Evolutionary conservation across 495 filamentous ascomycete species (phyloP), one percentile per base, ranked within the genome.

Genomic region (Podospora conica): DNA sequence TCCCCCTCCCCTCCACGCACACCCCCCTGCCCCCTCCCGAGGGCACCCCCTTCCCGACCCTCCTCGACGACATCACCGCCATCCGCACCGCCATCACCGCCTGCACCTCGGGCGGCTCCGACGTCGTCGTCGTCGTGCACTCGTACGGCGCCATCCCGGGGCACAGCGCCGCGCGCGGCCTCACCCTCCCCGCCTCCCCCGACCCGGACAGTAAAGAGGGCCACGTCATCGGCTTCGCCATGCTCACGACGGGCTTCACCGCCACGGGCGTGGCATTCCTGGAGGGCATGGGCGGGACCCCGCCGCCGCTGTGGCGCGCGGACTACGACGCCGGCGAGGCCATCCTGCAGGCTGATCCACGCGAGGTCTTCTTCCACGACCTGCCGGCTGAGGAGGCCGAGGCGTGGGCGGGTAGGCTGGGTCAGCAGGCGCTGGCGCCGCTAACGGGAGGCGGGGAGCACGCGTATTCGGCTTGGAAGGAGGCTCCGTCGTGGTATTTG

Each of bases 141-240:
- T 82, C 81, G 48, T 86, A 84, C 75, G 76, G 83, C 28, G 84
- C 84, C 6, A 64, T 82, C 11, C 80, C 84, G 0, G 82, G 80
- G 9, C 78, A 73, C 40, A n/a, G 15, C 15, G 40, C 40, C 40
- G 40, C 33, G 68, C 82, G 79, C 60, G 81, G 77, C 18, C 66
- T 74, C 11, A 59, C 69, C 11, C 22, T 20, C 6, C 27, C 53
- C 1, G 9, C 7, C 10, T 23, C 53, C 20, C 8, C 54, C 18
- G 24, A 18, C 53, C 56, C 29, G 3, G 29, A 55, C 31, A n/a
- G n/a, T n/a, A n/a, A n/a, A n/a, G 22, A 54, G 12, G 75, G 75
- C 24, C 63, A 68, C 48, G 77, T 77, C 24, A 61, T 75, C 27
- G 77, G 77, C 60, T 58, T 77, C 21, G 68, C 65, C 22, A 64